A percentile compares a stretch with the other conserved stretches of the same genome.
These are phyloP conservation scores for Chaetomium olivaceum DNA, from an alignment of 2,329 filamentous ascomycete genomes.

Conservation along the genomic window DNA sequence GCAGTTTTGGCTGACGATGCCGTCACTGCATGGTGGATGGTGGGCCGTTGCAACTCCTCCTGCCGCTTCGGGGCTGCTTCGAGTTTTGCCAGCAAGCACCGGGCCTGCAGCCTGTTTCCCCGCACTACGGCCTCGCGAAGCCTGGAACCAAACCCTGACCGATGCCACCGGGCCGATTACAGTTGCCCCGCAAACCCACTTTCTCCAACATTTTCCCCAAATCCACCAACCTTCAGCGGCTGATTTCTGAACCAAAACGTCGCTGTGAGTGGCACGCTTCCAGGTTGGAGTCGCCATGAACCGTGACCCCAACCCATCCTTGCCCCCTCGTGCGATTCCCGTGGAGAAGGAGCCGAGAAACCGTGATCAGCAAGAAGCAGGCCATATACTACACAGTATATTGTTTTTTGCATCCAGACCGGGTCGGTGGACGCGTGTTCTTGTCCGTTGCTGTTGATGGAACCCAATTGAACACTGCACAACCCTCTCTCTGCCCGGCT, in stretches of 20 bases:
- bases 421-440: not conserved
- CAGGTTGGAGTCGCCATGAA: not conserved
- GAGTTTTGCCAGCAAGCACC: not conserved
- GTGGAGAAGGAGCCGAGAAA: not conserved
- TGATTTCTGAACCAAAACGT: not conserved
- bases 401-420: not conserved
- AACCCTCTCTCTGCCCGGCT: not conserved
- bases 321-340: not conserved
- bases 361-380: not conserved
- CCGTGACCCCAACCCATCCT: not conserved
- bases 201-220: slow-evolving; percentile 2
- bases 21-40: slow-evolving; percentile 10
- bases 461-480: not conserved
- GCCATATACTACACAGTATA: not conserved
- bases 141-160: not conserved
- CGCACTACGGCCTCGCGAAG: not conserved
- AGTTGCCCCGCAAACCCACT: not conserved
- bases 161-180: slow-evolving; percentile 1
- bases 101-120: not conserved
- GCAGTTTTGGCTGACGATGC: slow-evolving; percentile 19
- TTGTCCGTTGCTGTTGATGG: not conserved
- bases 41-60: not conserved
- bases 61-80: not conserved
- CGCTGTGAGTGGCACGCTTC: slow-evolving; percentile 7
- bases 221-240: not conserved